Evolutionary conservation across 2,329 filamentous ascomycete species (phyloP), one percentile per base, ranked within the genome.

Genomic region (Colletotrichum liriopes): DNA sequence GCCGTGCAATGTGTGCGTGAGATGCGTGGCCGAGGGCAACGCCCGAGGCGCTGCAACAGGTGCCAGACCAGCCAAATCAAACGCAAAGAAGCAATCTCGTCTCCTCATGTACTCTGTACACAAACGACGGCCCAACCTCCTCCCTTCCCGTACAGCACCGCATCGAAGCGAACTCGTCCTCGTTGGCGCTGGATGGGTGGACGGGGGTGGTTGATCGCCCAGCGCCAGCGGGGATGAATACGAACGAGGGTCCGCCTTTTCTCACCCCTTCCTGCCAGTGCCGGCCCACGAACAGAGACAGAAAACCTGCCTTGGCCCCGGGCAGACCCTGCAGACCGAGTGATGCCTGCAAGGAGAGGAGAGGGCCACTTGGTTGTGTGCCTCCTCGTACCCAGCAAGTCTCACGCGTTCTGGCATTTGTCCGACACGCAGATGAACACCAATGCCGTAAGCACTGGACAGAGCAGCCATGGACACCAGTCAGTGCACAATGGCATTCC

Each of bases 171-270:
- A 67, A 54, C 51, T 14, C 20, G 8, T 54, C n/a, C 41, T 58
- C 56, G 47, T 51, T 39, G 68, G 49, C 51, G 63, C 52, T 35
- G 58, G 51, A 69, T 32, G n/a, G 41, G 47, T 26, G 29, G 65
- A 62, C 23, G n/a, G 65, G 54, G 54, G 26, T 49, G 65, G 70
- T 60, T 60, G 70, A 70, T 70, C 65, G 54, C 65, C 60, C 70
- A 70, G 35, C 66, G 47, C 54, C 65, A 41, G 60, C 70, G 66
- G 66, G 70, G 70, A 64, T 72, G 39, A 72, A 72, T 72, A 72
- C 70, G 70, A 72, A 72, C 41, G 59, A 65, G 65, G 59, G 54
- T 65, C 65, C 55, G 65, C 59, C 59, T 47, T 68, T 51, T 55
- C n/a, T 32, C 35, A 54, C 56, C 49, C 56, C 51, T 71, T 56